Evolutionary conservation across 495 filamentous ascomycete species (phyloP), one percentile per base, ranked within the genome.

Genomic region (Trichoderma virens): DNA sequence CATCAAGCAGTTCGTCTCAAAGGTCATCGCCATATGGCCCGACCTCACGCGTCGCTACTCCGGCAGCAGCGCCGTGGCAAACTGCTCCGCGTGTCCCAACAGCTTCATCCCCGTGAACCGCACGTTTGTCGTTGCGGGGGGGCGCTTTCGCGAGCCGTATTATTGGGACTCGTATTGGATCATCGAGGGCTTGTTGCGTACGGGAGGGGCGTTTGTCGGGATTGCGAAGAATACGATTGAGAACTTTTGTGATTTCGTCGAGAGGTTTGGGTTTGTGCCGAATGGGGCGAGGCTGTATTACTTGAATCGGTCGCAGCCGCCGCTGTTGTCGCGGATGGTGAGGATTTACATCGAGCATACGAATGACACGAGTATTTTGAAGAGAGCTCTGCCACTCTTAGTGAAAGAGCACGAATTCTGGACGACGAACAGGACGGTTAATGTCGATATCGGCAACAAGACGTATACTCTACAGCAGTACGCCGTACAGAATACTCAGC

Each of bases 131-230:
- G 74, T 82, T 28, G 79, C 79, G 2, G 79, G 79, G 25, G 79
- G 79, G 14, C 76, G 79, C 43, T 82, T 82, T 67, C 74, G 79
- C 60, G 79, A 82, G 66, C 74, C 78, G 20, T 82, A 81, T 63
- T 82, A 82, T 70, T 82, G 79, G 79, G 79, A 82, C 66, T 79
- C 78, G 62, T 82, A 75, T 68, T 82, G 79, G 79, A 82, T 81
- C 35, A 5, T 81, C 25, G 79, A 82, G 68, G 79, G 79, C 14
- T 70, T 82, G 28, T 67, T 82, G 13, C 75, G 79, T 27, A 82
- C 79, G 3, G 79, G 79, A 20, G 79, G 79, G 31, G 70, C 75
- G 43, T 82, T 80, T 64, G 74, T 70, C 34, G 60, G 78, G 51
- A 80, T 82, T 61, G 76, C 79, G 20, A 74, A 72, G 61, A 79